Evolutionary conservation across 768 basidiomycete species (phyloP), one percentile per base, ranked within the genome.

Genomic region (Amanita rubescens): DNA sequence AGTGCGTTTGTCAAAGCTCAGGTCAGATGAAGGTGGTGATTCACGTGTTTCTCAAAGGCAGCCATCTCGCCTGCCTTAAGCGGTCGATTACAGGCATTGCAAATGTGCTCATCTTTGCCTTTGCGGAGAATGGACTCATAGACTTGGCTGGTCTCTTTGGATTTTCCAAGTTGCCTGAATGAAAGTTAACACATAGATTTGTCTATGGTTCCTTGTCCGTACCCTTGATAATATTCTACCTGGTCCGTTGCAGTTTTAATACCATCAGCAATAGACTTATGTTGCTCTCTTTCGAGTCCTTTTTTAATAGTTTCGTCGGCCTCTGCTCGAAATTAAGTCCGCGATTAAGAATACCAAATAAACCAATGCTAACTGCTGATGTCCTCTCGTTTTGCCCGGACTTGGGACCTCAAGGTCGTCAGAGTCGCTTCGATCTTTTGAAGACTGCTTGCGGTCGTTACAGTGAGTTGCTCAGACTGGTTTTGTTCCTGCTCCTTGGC

Each of bases 21-120:
- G 22, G 34, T 54, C 24, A 25, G 53, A 42, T 17, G 20, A 47
- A 39, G 24, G 41, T 33, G 7, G 19, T 8, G 17, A 24, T 27
- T 24, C 37, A 19, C 63, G 2, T 71, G 57, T 35, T 75, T 79
- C 43, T 33, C 32, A 38, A 49, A 19, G 9, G 22, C 45, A 52
- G 30, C 19, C 43, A 76, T 57, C 55, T 78, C 75, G 10, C 66
- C 62, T 47, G 77, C 75, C 19, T 77, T 70, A 62, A 97, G 69
- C 35, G 72, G 73, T 1, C 94, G 80, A 59, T 83, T 81, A 63
- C 95, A 98, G 7, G 82, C 83, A 10, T 79, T 72, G 61, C 95
- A 99, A 0, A 74, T 66, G 61, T 86, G 83, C 57, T 84, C 79
- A 47, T 74, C 70, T 62, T 79, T 79, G 32, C 87, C 90, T 1